phyloP scores from a whole-genome alignment of 192 early-diverging fungal genomes.

The Lobosporangium transversale region DNA sequence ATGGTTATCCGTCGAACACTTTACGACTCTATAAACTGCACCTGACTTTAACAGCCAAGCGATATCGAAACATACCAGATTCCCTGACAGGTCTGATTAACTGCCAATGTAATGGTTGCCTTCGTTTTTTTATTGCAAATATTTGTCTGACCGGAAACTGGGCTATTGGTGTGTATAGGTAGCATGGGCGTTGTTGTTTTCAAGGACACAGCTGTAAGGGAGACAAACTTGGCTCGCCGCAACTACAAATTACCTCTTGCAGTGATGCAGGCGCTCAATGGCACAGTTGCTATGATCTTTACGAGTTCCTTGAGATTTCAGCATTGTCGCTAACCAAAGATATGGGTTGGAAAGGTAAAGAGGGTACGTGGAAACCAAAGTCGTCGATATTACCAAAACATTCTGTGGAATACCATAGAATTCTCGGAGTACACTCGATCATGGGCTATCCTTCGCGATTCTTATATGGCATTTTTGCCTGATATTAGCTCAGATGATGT shows the following conservation, averaged over 20 bases:
- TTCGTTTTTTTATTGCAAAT: not conserved
- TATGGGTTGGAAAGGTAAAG: slow-evolving; percentile 89
- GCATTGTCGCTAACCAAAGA: slow-evolving; percentile 77
- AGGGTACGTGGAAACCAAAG: slow-evolving; percentile 74
- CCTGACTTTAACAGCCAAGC: slow-evolving; percentile 66
- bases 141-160: too few relatives aligned
- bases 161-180: too few relatives aligned
- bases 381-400: slow-evolving; percentile 61
- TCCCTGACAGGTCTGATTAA: slow-evolving; percentile 39
- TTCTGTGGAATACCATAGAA: slow-evolving; percentile 62
- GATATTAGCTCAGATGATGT: slow-evolving; percentile 53
- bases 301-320: slow-evolving; percentile 81
- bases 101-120: not conserved
- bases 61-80: slow-evolving; percentile 41
- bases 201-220: slow-evolving; percentile 30
- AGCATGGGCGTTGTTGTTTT: slow-evolving; percentile 38
- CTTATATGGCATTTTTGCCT: slow-evolving; percentile 66
- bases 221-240: slow-evolving; percentile 61
- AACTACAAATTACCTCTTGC: slow-evolving; percentile 69
- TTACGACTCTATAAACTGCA: slow-evolving; percentile 76
- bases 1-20: slow-evolving; percentile 74
- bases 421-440: slow-evolving; percentile 48
- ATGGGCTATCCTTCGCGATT: slow-evolving; percentile 83
- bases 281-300: slow-evolving; percentile 74
- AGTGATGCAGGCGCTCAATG: slow-evolving; percentile 66